phyloP scores from a whole-genome alignment of 1,284 basidiomycete genomes.

The Inonotus hispidus region DNA sequence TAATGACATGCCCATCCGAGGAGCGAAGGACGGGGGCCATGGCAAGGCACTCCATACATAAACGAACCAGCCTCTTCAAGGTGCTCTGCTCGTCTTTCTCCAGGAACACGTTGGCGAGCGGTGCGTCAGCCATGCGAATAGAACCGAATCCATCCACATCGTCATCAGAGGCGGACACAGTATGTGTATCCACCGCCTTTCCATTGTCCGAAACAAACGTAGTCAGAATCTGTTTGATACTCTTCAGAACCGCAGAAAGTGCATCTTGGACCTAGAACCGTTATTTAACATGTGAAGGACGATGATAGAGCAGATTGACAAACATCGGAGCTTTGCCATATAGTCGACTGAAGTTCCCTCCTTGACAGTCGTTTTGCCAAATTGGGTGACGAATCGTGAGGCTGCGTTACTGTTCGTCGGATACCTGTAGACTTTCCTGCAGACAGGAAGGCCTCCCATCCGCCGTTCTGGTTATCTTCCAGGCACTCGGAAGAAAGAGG shows the following conservation, averaged over 20 bases:
- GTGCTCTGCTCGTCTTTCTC: slow-evolving; percentile 27
- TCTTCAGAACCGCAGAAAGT: slow-evolving; percentile 35
- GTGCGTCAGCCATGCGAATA: slow-evolving; percentile 40
- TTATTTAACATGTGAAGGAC: background rate
- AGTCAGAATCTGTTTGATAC: slow-evolving; percentile 36
- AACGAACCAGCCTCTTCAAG: slow-evolving; percentile 34
- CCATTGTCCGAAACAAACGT: slow-evolving; percentile 24
- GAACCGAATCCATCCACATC: slow-evolving; percentile 66
- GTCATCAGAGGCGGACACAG: slow-evolving; percentile 22
- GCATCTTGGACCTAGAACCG: slow-evolving; percentile 48
- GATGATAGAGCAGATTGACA: slow-evolving; percentile 24
- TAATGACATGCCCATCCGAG: slow-evolving; percentile 47
- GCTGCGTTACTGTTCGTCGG: background rate
- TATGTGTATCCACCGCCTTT: background rate
- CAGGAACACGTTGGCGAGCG: slow-evolving; percentile 19
- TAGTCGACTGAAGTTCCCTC: slow-evolving; percentile 38
- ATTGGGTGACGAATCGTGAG: background rate
- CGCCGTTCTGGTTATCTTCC: background rate
- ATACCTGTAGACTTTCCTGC: slow-evolving; percentile 14
- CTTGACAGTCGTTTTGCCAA: slow-evolving; percentile 19
- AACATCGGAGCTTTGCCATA: slow-evolving; percentile 66
- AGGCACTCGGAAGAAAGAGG: slow-evolving; percentile 35
- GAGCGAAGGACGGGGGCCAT: slow-evolving; percentile 57
- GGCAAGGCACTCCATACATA: slow-evolving; percentile 51
- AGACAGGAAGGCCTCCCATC: slow-evolving; percentile 9